Conservation (phyloP, 31 red algal genomes). For the Odonthalia washingtoniensis region DNA sequence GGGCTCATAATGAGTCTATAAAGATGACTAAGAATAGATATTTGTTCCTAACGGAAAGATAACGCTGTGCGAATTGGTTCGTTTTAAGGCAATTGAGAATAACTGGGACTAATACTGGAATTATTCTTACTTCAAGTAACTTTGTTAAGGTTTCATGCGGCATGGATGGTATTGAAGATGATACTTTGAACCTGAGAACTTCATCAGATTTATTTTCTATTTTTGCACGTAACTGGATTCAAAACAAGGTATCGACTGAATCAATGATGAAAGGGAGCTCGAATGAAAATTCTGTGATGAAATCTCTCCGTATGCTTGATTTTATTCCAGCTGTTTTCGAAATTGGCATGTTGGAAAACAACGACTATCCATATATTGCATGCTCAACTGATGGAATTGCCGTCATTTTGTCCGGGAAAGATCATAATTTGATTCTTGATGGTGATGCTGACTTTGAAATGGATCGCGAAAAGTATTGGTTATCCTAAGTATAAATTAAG, state of each 20-base stretch:
- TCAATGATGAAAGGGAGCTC: slow-evolving; percentile 36
- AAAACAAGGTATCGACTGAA: slow-evolving; percentile 17
- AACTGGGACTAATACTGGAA: slow-evolving; percentile 10
- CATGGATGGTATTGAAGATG: neutral
- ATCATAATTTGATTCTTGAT: neutral
- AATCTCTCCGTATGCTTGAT: neutral
- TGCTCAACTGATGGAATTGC: slow-evolving; percentile 11
- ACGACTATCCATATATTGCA: neutral
- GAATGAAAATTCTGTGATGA: slow-evolving; percentile 24
- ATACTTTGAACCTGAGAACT: neutral
- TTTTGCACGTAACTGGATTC: neutral
- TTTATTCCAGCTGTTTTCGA: slow-evolving; percentile 23
- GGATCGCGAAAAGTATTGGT: neutral
- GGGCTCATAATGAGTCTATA: neutral
- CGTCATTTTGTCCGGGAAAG: neutral
- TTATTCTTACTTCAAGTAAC: neutral
- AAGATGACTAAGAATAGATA: neutral
- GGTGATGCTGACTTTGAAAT: neutral
- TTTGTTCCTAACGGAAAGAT: neutral
- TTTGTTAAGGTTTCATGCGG: neutral
- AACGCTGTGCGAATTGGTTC: slow-evolving; percentile 19
- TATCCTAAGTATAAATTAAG: neutral
- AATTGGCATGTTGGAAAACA: slow-evolving; percentile 26
- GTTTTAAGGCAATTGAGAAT: slow-evolving; percentile 3
- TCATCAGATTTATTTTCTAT: too few relatives aligned